Base-by-base conservation (phyloP, 140 eudicot species). In the Anethum foeniculum region DNA sequence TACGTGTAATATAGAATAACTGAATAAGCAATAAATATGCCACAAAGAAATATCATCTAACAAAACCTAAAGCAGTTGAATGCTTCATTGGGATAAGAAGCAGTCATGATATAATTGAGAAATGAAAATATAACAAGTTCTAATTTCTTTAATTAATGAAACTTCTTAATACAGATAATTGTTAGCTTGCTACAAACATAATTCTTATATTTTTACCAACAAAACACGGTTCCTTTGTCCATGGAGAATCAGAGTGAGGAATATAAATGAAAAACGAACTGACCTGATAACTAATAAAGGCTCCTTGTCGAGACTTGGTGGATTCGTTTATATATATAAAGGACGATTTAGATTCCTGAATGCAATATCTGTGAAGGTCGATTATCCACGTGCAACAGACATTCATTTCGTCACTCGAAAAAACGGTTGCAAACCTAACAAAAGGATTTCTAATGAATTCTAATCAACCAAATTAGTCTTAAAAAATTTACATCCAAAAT, bases 281-380 rank as follows among this genome's bases (percentile, higher is more conserved):
- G 80, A 89, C 98, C 96, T 89, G 96, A 90, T 72, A 86, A 80
- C 92, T 94, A 64, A 88, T 88, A 89, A 87, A 44, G 94, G 91
- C 77, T 94, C 98, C 84, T 85, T 92, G 5, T 80, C 86, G 78
- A 86, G 87, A 77, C 96, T 92, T 28, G 90, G 71, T 32, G 97
- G 97, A 12, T 84, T 89, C 7, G 93, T 92, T 82, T 88, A 88
- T 77, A 91, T 90, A 36, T 93, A 88, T 64, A 90, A 89, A 85
- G 88, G 89, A 32, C 91, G 96, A 78, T 94, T 94, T 78, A 93
- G 87, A 81, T 92, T 91, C 75, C 98, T 96, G 77, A 83, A 93
- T 54, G 89, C 98, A 46, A 90, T 88, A 76, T 91, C 98, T 30
- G 98, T 91, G 86, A 91, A 90, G 64, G 96, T 18, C 98, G 91